Evolutionary conservation across 176 grass and related monocot genomes (phyloP), one percentile per base, ranked within the genome.

Genomic region (Neostapfia colusana): DNA sequence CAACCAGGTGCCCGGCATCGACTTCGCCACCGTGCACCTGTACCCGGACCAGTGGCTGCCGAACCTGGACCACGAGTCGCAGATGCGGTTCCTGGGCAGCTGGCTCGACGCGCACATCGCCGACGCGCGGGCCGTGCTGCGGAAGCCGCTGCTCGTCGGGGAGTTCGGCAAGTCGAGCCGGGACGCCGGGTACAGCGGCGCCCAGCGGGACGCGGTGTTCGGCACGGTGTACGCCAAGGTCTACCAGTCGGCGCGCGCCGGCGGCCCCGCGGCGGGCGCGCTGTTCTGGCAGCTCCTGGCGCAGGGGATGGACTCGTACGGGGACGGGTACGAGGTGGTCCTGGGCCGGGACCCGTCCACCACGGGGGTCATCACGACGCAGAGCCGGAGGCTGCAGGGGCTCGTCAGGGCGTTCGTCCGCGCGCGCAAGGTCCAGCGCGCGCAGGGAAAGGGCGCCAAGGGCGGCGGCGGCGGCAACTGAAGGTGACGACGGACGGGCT

Each of bases 11-110:
- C 79, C 89, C 23, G 87, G 77, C 37, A 83, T 99, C 65, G 96
- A 99, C 85, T 99, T 99, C 65, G 96, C 92, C 82, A 95, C 92
- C 70, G 67, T 99, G 63, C 96, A 99, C 83, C 88, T 83, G n/a
- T 99, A 99, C 85, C 96, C 96, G 37, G 92, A 99, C 62, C 96
- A 89, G 81, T 99, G 96, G 96, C 61, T 99, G 27, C 64, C 83
- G 3, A 45, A 44, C 62, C 66, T 64, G 11, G 76, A 89, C 48
- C 87, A 92, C 16, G 55, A 41, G 21, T 50, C 83, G 18, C 96
- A 99, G 86, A 75, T 90, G 15, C 27, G 60, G 4, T 99, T 99
- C 89, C 55, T 92, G 28, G 70, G 70, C 70, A 58, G 54, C 13
- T 99, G 96, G 92, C 87, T 99, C 28, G 86, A 95, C 56, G 70